Percentiles rank a stretch among this genome's conserved stretches.
phyloP scores from a whole-genome alignment of 1,139 yeast species.

The Saccharomyces hybrid region DNA sequence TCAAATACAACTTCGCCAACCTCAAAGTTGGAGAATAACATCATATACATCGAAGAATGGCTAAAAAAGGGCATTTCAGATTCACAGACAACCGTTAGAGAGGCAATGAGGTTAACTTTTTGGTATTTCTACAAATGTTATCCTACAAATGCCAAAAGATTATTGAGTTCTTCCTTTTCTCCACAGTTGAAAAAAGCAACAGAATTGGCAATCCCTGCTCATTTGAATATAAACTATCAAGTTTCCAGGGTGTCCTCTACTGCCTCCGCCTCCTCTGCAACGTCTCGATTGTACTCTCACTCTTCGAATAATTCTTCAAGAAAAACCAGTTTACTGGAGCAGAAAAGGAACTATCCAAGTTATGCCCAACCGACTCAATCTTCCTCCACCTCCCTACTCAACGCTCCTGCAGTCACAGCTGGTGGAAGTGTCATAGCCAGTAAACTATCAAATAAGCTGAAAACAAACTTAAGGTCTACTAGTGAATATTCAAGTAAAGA shows the following conservation, averaged over 20 bases:
- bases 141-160: conserved; percentile 37
- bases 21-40: conserved; percentile 34
- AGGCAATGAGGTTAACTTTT: conserved; percentile 60
- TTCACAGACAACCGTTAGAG: conserved; percentile 77
- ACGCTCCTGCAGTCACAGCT: neutral
- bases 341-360: conserved; percentile 19
- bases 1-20: neutral
- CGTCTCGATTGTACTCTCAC: conserved; percentile 9
- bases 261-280: conserved; percentile 8
- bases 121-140: conserved; percentile 57
- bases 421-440: neutral
- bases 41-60: conserved; percentile 46
- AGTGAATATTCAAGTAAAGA: conserved; percentile 20
- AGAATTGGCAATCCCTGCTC: conserved; percentile 46
- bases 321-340: conserved; percentile 2
- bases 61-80: conserved; percentile 61
- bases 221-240: conserved; percentile 24
- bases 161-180: conserved; percentile 35
- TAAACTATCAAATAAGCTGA: conserved; percentile 11
- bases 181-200: conserved; percentile 46
- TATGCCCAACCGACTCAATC: conserved; percentile 32
- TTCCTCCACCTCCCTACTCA: conserved; percentile 6
- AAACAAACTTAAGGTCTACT: conserved; percentile 17
- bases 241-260: conserved; percentile 5
- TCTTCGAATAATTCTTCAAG: conserved; percentile 12